A percentile compares a stretch with the other conserved stretches of the same genome.
Conservation (phyloP, 768 basidiomycete genomes). For the Cystobasidium onofrii region DNA sequence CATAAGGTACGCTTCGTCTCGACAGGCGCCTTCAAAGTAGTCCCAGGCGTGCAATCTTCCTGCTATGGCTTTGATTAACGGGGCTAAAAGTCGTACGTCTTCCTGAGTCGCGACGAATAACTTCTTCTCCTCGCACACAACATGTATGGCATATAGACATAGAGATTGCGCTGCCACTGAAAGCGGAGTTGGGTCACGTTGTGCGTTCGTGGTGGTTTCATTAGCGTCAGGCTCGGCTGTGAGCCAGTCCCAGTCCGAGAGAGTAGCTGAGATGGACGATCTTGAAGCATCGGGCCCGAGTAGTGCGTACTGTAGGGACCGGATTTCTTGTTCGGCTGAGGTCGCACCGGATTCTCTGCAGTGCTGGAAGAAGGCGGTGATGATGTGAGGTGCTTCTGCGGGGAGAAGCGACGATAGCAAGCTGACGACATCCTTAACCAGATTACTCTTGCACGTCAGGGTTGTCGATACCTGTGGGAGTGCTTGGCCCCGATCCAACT, state of each 20-base stretch:
- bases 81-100: conserved; percentile 39
- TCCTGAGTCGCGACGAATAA: conserved; percentile 32
- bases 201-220: neutral
- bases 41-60: neutral
- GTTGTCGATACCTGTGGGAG: neutral
- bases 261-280: neutral
- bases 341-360: neutral
- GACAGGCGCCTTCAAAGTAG: neutral
- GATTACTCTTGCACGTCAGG: neutral
- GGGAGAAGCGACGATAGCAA: neutral
- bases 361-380: neutral
- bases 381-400: neutral
- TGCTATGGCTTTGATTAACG: conserved; percentile 41
- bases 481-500: neutral
- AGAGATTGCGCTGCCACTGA: neutral
- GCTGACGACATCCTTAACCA: neutral
- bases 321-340: neutral
- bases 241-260: neutral
- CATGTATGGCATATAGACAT: conserved; percentile 18
- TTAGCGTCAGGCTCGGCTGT: neutral
- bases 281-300: neutral
- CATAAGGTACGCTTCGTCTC: neutral
- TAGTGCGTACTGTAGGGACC: neutral
- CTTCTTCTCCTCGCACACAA: neutral
- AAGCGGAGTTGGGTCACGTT: neutral